Evolutionary conservation across 371 early-diverging fungal genomes (phyloP).

Genomic region (Batkoa obscura): DNA sequence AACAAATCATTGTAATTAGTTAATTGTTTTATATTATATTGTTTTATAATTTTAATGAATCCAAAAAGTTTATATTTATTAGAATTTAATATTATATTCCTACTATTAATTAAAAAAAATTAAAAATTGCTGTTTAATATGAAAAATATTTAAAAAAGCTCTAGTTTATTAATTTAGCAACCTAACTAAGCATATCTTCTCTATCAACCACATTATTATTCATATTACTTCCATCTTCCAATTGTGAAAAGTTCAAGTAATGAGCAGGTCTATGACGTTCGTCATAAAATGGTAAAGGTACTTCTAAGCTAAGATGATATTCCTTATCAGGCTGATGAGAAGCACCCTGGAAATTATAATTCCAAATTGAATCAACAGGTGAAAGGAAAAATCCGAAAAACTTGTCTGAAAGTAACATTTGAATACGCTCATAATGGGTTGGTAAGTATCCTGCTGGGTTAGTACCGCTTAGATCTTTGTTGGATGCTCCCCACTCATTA

Average conservation of each 20-base stretch:
- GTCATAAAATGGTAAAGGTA: slow-evolving; percentile 92
- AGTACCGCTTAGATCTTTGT: slow-evolving; percentile 40
- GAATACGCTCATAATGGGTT: slow-evolving; percentile 82
- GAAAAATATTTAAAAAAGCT: too few species aligned
- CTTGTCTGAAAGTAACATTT: slow-evolving; percentile 81
- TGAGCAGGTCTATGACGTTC: slow-evolving; percentile 89
- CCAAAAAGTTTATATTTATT: too few species aligned
- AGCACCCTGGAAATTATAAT: slow-evolving; percentile 92
- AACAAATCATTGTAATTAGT: too few species aligned
- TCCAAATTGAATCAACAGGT: slow-evolving; percentile 86
- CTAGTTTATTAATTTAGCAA: too few species aligned
- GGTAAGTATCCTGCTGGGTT: slow-evolving; percentile 79
- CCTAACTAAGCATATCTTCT: slow-evolving; percentile 23
- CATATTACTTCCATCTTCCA: slow-evolving; percentile 49
- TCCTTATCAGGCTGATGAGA: slow-evolving; percentile 78
- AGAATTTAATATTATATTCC: too few species aligned
- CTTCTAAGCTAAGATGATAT: slow-evolving; percentile 70
- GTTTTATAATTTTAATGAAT: too few species aligned
- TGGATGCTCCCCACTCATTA: slow-evolving; percentile 86
- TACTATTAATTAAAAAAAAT: too few species aligned
- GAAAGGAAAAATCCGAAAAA: slow-evolving; percentile 97
- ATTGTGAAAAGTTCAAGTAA: slow-evolving; percentile 80
- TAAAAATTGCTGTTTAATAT: too few species aligned
- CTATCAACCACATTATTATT: slow-evolving; percentile 36
- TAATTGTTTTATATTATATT: too few species aligned